A percentile compares a stretch with the other conserved stretches of the same genome.
Evolutionary conservation across 1,284 basidiomycete genomes (phyloP).

Genomic region (Malassezia obtusa): DNA sequence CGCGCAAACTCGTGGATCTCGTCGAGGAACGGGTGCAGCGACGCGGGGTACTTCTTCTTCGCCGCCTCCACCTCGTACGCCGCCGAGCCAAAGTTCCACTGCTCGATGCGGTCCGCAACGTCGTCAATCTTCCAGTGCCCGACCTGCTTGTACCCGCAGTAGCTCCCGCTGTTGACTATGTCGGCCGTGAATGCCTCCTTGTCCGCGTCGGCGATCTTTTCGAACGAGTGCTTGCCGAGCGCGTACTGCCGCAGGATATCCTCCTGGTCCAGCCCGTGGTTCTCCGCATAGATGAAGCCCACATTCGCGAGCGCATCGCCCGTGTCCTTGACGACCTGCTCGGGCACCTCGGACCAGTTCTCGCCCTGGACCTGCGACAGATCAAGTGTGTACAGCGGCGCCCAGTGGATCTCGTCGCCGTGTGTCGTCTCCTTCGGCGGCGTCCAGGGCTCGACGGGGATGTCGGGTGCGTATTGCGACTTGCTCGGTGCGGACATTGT

Average conservation of each 20-base stretch:
- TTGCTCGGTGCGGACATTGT: background rate
- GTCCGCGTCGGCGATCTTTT: constrained; percentile 28
- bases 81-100: constrained; percentile 50
- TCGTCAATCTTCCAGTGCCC: constrained; percentile 49
- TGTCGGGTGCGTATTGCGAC: background rate
- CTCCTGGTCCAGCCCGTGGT: constrained; percentile 37
- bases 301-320: constrained; percentile 32
- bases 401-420: constrained; percentile 29
- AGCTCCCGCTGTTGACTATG: constrained; percentile 33
- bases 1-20: constrained; percentile 49
- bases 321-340: constrained; percentile 24
- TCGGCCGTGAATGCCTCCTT: constrained; percentile 37
- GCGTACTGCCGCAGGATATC: constrained; percentile 39
- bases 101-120: constrained; percentile 49
- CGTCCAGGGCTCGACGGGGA: constrained; percentile 27
- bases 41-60: constrained; percentile 23
- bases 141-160: constrained; percentile 50
- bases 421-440: constrained; percentile 30
- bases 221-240: constrained; percentile 39
- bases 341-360: constrained; percentile 30
- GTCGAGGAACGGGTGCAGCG: constrained; percentile 27
- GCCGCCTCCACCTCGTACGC: constrained; percentile 27
- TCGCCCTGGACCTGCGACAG: constrained; percentile 32
- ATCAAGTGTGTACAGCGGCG: constrained; percentile 37
- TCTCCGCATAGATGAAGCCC: constrained; percentile 43